Evolutionary conservation across 2,329 filamentous ascomycete genomes (phyloP), one percentile per base, ranked within the genome.

Genomic region (Sordariomycetes sp.): DNA sequence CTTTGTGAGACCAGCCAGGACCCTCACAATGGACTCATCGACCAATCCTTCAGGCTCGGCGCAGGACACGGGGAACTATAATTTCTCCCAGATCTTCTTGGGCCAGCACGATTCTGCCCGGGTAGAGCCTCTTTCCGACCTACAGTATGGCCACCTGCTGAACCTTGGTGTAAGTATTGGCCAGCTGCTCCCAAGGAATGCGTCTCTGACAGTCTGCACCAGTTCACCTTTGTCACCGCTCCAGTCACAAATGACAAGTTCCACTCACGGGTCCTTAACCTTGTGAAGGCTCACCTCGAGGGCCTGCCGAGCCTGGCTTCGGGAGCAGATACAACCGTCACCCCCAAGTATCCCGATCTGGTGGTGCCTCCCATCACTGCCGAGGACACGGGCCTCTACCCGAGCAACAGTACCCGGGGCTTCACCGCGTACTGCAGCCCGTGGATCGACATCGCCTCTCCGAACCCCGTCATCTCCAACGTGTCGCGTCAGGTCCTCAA

Each of bases 401-500:
- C 89, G 5, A 81, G 80, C 59, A 79, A 82, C 16, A 80, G 80
- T 61, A 83, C 91, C 61, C 84, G 85, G 62, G 88, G 91, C 57
- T 77, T 94, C 60, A 80, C 95, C 54, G 89, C 85, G 16, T 86
- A 88, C 59, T 84, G 85, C n/a, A 96, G 91, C 70, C 82, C 90
- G 6, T 97, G 93, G 93, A 93, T 96, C 63, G 92, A 97, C 68
- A 75, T 97, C 14, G 87, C 86, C 65, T 96, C 92, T 2, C 74
- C 85, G 1, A 88, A 97, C 69, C 89, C 91, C 7, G 72, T 93
- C 61, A 86, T 97, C 62, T 85, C 90, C 8, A 89, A 89, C 69
- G 80, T 97, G 60, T 97, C 93, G 40, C 85, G 89, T 52, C 93
- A 97, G 72, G 88, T 96, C 7, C 77, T 99, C 62, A 91, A 91